A percentile compares a stretch with the other conserved stretches of the same genome.
Conservation (phyloP, 202 grass and related monocot genomes). For the Carex sylvatica region DNA sequence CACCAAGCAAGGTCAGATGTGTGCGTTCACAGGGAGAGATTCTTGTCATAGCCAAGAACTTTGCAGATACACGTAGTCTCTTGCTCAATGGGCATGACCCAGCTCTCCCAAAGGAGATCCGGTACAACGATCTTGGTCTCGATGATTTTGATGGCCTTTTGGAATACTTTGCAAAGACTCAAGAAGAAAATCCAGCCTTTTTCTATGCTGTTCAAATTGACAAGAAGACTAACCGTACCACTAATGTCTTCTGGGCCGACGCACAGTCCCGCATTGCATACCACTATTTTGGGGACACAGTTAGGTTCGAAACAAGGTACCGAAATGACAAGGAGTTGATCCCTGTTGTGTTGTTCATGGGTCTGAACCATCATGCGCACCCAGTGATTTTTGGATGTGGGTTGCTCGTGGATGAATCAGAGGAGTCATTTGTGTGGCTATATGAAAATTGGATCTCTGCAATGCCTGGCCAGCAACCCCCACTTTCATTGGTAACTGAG, state of each 20-base stretch:
- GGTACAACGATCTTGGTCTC: slow-evolving; percentile 77
- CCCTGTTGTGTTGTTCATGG: slow-evolving; percentile 79
- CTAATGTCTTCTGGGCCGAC: slow-evolving; percentile 91
- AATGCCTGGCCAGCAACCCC: slow-evolving; percentile 53
- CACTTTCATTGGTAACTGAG: slow-evolving; percentile 73
- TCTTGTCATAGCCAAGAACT: slow-evolving; percentile 96
- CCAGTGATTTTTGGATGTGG: slow-evolving; percentile 83
- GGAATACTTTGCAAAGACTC: slow-evolving; percentile 63
- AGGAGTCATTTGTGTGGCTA: slow-evolving; percentile 82
- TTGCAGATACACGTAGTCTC: slow-evolving; percentile 80
- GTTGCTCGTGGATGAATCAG: slow-evolving; percentile 78
- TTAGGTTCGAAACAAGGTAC: slow-evolving; percentile 69
- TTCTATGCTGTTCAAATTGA: slow-evolving; percentile 70
- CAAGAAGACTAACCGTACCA: slow-evolving; percentile 41
- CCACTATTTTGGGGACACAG: slow-evolving; percentile 84
- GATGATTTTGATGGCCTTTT: slow-evolving; percentile 75
- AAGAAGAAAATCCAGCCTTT: slow-evolving; percentile 74
- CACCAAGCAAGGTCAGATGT: slow-evolving; percentile 66
- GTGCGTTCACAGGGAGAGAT: slow-evolving; percentile 87
- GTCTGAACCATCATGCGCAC: slow-evolving; percentile 87
- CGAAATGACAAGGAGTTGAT: slow-evolving; percentile 58
- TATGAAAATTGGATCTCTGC: slow-evolving; percentile 91
- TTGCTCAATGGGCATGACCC: slow-evolving; percentile 61
- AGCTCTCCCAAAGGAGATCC: slow-evolving; percentile 48
- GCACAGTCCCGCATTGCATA: slow-evolving; percentile 77